A percentile compares a stretch with the other conserved stretches of the same genome.
These are phyloP conservation scores for Saccharomycopsis hybrid DNA, from an alignment of 1,139 yeast species.

Conservation along the genomic window DNA sequence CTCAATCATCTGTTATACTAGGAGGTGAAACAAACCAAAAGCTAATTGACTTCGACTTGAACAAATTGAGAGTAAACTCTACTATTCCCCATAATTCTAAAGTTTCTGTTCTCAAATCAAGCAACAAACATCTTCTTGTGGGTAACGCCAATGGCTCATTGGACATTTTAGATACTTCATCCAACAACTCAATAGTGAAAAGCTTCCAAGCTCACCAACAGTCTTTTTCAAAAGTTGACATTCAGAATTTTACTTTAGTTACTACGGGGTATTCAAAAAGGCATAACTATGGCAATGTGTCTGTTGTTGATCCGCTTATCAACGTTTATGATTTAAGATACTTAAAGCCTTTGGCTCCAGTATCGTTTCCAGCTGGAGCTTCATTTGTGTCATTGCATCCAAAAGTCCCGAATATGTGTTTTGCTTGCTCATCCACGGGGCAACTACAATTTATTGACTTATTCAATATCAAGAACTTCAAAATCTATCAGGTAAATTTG, in stretches of 20 bases:
- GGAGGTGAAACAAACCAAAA: constrained; percentile 39
- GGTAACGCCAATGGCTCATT: constrained; percentile 66
- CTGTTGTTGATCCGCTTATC: constrained; percentile 71
- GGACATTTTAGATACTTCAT: constrained; percentile 69
- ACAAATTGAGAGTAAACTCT: constrained; percentile 35
- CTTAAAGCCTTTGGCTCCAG: constrained; percentile 69
- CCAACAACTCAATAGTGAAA: constrained; percentile 46
- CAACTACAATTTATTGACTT: constrained; percentile 82
- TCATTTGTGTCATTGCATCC: constrained; percentile 82
- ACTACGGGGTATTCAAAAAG: constrained; percentile 78
- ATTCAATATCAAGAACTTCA: constrained; percentile 64
- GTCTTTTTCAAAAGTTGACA: constrained; percentile 68
- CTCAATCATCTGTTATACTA: constrained; percentile 27
- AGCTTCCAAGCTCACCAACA: constrained; percentile 71
- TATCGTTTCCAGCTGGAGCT: constrained; percentile 89
- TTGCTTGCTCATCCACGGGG: constrained; percentile 71
- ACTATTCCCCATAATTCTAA: constrained; percentile 36
- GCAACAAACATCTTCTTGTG: constrained; percentile 45
- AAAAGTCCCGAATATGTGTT: constrained; percentile 68
- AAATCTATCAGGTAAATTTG: constrained; percentile 42
- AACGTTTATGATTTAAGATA: constrained; percentile 75
- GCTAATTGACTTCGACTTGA: constrained; percentile 55
- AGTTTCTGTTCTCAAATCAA: constrained; percentile 34
- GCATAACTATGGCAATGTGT: constrained; percentile 33
- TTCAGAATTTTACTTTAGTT: constrained; percentile 68